Evolutionary conservation across 257 asterid genomes (phyloP), one percentile per base, ranked within the genome.

Genomic region (Solanum chiquidenum): DNA sequence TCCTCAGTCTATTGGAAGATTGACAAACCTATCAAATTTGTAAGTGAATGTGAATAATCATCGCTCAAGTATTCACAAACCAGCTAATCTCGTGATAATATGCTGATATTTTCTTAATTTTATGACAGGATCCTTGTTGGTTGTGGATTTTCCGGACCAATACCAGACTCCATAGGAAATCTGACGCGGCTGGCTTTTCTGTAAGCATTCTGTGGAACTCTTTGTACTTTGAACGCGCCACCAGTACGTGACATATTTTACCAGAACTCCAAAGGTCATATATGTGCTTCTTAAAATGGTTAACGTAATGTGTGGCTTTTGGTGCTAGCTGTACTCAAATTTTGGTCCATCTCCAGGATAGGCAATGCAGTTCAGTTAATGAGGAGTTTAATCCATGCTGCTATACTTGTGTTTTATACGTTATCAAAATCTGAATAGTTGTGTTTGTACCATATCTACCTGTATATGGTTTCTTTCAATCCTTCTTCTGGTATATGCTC

Each of bases 161-260:
- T 97, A 87, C 99, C 99, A 11, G 27, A 91, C 64, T 87, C 95
- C 13, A 93, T 97, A 52, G 99, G 99, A 88, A 88, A 94, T 84
- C 91, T 97, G 38, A 89, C 71, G 68, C 87, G 87, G 83, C 90
- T 97, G 88, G 89, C 85, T 86, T 92, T 27, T 88, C 92, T 97
- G 99, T 97, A 93, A 95, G 98, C 31, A 89, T 55, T 87, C 83
- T 20, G 79, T 83, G 23, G 46, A 21, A 29, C 33, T 42, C 27
- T 79, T 79, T 27, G 34, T 46, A 44, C 66, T 44, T 27, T 27
- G 85, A 44, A 79, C 37, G 12, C 34, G 20, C 0, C 12, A 38
- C 83, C 64, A 77, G 35, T 42, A 42, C 3, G 38, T 44, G 37
- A 25, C 84, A 42, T 77, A 25, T 42, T 77, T 42, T 25, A 77